Base-by-base conservation (phyloP, 306 rosid genomes). In the Malus sylvestris region DNA sequence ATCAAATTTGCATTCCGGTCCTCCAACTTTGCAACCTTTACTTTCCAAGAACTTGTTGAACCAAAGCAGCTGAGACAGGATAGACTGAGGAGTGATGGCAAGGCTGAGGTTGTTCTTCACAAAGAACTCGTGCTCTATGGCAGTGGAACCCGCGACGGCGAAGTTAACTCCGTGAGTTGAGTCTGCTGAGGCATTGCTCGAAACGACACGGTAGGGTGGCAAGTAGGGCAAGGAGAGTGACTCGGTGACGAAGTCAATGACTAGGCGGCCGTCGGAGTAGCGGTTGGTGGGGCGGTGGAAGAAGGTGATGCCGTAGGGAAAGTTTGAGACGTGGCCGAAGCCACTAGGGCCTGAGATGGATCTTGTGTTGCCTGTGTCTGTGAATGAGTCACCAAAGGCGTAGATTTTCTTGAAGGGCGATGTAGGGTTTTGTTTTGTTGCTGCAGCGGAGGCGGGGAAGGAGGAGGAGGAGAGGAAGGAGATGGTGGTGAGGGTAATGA, bases 341-440 rank as follows among this genome's bases (percentile, higher is more conserved):
- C 97, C 90, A 20, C 75, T 81, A 4, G 99, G 99, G n/a, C 99
- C 97, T 1, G 86, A 60, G 4, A 44, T 85, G 1, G 82, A 88
- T 58, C 78, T 76, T 13, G 97, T 92, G 91, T 95, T 95, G 73
- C 99, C 99, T 0, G 99, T 95, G 93, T 95, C 99, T 0, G 99
- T 95, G 76, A 90, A 95, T 0, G 99, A 95, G 81, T 95, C 97
- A 0, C 99, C 99, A 22, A 92, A 95, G 64, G 97, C 99, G 19
- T 77, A 95, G 16, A 95, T 85, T 86, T 79, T 89, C 66, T 90
- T 83, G 81, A 95, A 95, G 68, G 90, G 87, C 19, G 19, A 32
- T 49, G 55, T 81, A 20, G 88, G 66, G 30, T 46, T n/a, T 65
- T 15, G 38, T 49, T 81, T 80, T 4, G 20, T 66, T 30, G 79